Percentiles rank a stretch among this genome's conserved stretches.
phyloP scores from a whole-genome alignment of 148 eudicot species.

The Rhododendron ferrugineum region DNA sequence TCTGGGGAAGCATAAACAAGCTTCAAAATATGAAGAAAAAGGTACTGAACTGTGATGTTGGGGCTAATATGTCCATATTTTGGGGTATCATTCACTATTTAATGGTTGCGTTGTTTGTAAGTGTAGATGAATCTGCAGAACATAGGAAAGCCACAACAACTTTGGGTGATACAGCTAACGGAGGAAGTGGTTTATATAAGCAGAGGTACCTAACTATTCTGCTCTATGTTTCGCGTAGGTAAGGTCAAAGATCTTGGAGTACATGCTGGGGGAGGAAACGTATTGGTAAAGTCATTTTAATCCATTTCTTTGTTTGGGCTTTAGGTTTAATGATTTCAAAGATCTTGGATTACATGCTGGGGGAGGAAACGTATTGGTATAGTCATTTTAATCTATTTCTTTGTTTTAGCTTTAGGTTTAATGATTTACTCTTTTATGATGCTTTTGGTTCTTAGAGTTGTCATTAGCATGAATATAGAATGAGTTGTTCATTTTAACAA shows the following conservation, averaged over 20 bases:
- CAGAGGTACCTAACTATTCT: too few relatives aligned
- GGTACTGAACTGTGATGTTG: neutral
- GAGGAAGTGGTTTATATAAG: slow-evolving; percentile 2
- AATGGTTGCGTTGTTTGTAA: neutral
- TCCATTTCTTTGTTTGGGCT: neutral
- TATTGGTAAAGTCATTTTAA: neutral
- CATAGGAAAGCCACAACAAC: neutral
- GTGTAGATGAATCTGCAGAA: slow-evolving; percentile 26
- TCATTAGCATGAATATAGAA: neutral
- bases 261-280: too few relatives aligned
- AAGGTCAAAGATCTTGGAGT: neutral
- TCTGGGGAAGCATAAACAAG: neutral
- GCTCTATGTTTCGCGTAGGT: too few relatives aligned
- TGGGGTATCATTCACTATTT: neutral
- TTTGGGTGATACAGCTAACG: too few relatives aligned
- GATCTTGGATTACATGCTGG: too few relatives aligned
- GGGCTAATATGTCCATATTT: neutral
- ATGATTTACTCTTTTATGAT: neutral
- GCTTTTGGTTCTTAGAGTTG: neutral
- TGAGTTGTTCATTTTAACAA: neutral
- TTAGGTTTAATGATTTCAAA: neutral
- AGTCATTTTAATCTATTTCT: neutral
- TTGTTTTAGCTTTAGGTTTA: neutral
- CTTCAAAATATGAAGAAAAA: neutral
- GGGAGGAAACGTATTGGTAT: neutral